Evolutionary conservation across 1,284 basidiomycete genomes (phyloP), one percentile per base, ranked within the genome.

Genomic region (Sporisorium reilianum): DNA sequence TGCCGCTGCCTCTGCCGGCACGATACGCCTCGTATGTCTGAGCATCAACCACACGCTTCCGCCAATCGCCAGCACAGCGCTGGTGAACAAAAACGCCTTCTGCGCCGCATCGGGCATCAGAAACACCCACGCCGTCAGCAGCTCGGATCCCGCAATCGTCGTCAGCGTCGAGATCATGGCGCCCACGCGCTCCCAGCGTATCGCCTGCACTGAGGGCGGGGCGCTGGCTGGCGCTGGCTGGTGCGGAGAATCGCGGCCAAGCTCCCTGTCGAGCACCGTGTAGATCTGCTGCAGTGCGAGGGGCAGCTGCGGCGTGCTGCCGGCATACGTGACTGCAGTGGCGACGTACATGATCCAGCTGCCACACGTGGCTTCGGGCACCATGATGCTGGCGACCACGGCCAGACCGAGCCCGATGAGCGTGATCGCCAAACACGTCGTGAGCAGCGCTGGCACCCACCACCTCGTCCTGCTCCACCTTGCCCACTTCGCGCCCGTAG

Each of bases 61-160:
- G 9, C 49, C 64, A 11, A 67, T 48, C 23, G 64, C 64, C 26
- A 67, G 45, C 34, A 36, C 64, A 6, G 50, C 64, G 28, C 64
- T 67, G 28, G 36, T 45, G 16, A 67, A 61, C 50, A 67, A 25
- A 26, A 67, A 67, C 44, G 38, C 58, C 45, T 48, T 54, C 16
- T 67, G 64, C 25, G 42, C 55, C 22, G 34, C 58, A 40, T 67
- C 58, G 1, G 64, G 58, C 50, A 61, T 44, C 49, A 67, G 16
- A 38, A 67, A 62, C 22, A 61, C 53, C 64, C 64, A 67, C 11
- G 54, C 64, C 6, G 64, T 67, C n/a, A 67, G 20, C 55, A 67
- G 44, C 14, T 61, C 49, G 5, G 64, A 67, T 0, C 53, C 49
- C 0, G 36, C 53, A 3, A 56, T 67, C 2, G 64, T 62, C 5